Base-by-base conservation (phyloP, 352 stramenopile species). In the Phytophthora aleatoria region DNA sequence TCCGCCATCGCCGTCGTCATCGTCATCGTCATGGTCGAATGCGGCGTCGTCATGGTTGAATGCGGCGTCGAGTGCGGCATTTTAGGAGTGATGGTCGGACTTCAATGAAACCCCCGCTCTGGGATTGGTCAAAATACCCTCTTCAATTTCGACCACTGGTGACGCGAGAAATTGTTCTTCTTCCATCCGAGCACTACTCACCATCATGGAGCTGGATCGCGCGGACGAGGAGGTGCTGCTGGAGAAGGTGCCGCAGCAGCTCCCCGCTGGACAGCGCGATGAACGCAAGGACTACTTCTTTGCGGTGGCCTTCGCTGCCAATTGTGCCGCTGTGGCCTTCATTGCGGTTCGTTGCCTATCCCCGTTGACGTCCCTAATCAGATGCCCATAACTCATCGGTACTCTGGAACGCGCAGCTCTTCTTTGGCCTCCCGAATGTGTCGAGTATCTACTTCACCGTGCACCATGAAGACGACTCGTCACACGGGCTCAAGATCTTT, bases 401-500 rank as follows among this genome's bases (percentile, higher is more conserved):
- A 50, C 2, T 3, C 20, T 20, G 20, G 20, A 20, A 50, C 3
- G 24, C 27, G 3, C 59, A 96, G 87, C 57, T 93, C 13, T 76
- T 83, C 27, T 87, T 87, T 49, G 87, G 87, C 4, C 60, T 92
- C 7, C 87, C 87, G 24, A 95, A 94, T 48, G 68, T 83, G 2
- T 89, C 78, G 6, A 84, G 78, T 38, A 79, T 94, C 50, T 86
- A 91, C 70, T 96, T 96, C 52, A 96, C 87, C 15, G 72, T 79
- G 12, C 87, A 96, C 50, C 65, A 71, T 13, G 81, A 85, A 13
- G 69, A 73, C 27, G 68, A 70, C 1, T 70, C 78, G 24, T 95
- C 87, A 16, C 87, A 94, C 52, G 86, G 86, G 0, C 47, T 94
- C 42, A 90, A 80, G 13, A 83, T 94, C 44, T 85, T 94, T 31